Conservation (phyloP, 1,284 basidiomycete genomes). For the Apiotrichum akiyoshidainum region DNA sequence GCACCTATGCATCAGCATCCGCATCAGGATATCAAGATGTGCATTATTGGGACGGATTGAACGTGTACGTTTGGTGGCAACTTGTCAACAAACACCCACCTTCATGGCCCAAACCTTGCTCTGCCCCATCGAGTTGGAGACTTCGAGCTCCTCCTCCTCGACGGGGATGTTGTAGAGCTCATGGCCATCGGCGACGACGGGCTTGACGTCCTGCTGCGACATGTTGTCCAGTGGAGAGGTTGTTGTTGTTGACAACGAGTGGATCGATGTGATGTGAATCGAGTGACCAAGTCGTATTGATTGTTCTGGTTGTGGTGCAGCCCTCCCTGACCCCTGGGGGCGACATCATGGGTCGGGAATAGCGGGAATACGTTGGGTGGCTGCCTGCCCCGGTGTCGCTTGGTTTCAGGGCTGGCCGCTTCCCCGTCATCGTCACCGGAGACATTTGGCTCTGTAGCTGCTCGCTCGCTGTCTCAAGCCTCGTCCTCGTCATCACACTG, state of each 20-base stretch:
- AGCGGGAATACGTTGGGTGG: too few species aligned
- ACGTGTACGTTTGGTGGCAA: not conserved
- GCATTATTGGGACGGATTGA: not conserved
- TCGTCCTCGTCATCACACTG: too few species aligned
- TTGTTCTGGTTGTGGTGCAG: too few species aligned
- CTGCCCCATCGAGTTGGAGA: constrained; percentile 21
- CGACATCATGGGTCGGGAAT: too few species aligned
- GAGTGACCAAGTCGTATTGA: not conserved
- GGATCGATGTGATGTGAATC: not conserved
- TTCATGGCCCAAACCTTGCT: constrained; percentile 46
- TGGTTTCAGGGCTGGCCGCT: too few species aligned
- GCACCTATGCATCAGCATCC: constrained; percentile 41
- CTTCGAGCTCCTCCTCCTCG: constrained; percentile 36
- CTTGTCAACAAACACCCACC: constrained; percentile 7
- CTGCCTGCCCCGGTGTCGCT: too few species aligned
- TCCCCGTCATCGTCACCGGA: too few species aligned
- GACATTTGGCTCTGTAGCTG: too few species aligned
- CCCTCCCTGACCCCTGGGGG: too few species aligned
- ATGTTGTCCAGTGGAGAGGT: not conserved
- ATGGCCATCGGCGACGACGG: constrained; percentile 15
- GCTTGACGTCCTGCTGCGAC: constrained; percentile 21
- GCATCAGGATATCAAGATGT: not conserved
- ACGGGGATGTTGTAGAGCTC: constrained; percentile 24
- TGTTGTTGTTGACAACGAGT: not conserved
- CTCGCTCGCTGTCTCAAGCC: too few species aligned